These are phyloP conservation scores for Babjeviella inositovora DNA, from an alignment of 805 yeast species.

Conservation along the genomic window DNA sequence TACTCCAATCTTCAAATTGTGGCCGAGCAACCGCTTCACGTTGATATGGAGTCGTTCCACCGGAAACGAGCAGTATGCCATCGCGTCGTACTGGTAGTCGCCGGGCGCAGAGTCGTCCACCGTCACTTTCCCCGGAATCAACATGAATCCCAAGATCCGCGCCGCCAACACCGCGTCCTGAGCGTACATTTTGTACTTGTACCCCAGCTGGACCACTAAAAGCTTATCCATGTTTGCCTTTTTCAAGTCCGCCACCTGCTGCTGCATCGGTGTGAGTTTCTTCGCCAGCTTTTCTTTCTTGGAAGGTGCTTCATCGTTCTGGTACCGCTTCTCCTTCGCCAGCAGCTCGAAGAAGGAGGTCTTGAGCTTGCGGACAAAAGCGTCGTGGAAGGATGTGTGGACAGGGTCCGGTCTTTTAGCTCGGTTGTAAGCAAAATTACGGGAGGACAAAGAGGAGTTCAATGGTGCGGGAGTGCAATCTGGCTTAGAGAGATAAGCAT, in stretches of 20 bases:
- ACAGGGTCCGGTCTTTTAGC: background rate
- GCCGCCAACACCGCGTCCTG: slow-evolving; percentile 68
- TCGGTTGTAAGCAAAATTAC: background rate
- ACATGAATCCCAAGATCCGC: slow-evolving; percentile 47
- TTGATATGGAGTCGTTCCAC: slow-evolving; percentile 61
- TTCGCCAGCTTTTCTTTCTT: slow-evolving; percentile 1
- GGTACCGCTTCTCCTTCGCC: background rate
- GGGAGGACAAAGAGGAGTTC: no score
- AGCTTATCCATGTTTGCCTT: slow-evolving; percentile 44
- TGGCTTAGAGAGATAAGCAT: no score
- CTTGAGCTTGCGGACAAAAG: background rate
- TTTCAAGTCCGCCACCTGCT: slow-evolving; percentile 60
- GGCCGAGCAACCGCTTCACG: slow-evolving; percentile 51
- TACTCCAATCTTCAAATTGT: slow-evolving; percentile 73
- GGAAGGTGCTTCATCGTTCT: slow-evolving; percentile 1
- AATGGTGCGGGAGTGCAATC: no score
- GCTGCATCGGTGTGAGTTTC: slow-evolving; percentile 63
- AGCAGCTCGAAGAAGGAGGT: background rate
- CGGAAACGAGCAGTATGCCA: slow-evolving; percentile 82
- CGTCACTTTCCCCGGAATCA: slow-evolving; percentile 51
- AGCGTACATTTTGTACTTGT: slow-evolving; percentile 78
- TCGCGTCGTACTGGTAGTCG: slow-evolving; percentile 33
- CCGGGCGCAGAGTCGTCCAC: slow-evolving; percentile 31
- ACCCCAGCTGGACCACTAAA: slow-evolving; percentile 79
- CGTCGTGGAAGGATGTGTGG: background rate